Evolutionary conservation across 768 basidiomycete species (phyloP), one percentile per base, ranked within the genome.

Genomic region (Lactarius evosmus): DNA sequence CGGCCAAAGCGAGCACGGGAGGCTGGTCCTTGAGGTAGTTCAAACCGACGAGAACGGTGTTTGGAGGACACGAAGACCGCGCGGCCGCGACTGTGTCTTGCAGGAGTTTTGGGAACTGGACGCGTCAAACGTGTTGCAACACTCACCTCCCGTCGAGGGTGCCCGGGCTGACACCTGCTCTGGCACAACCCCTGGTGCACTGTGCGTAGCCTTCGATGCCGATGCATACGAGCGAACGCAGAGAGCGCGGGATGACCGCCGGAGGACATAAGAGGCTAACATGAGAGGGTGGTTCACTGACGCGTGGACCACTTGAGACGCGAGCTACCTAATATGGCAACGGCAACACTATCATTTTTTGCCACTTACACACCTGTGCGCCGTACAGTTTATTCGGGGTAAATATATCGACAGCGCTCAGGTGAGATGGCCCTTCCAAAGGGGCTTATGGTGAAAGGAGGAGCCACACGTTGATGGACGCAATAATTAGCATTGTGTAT

Each of bases 1-100:
- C 95, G 0, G 89, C 78, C 12, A 81, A 75, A 1, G 95, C 91
- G 27, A 91, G 73, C 0, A 95, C 85, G 7, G 91, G 86, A 0
- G 83, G 76, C 71, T 95, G 89, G 58, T 83, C 87, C 74, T 96
- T 96, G 58, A 93, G 79, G 70, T 91, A 93, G 69, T 89, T 87
- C 7, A 91, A 71, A 3, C 93, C 94, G n/a, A 78, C 78, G n/a
- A 97, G 73, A 5, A 90, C 77, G 8, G 92, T 94, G 62, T 89
- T 87, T 16, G 85, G 77, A 7, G 80, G 70, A 73, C 92, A 94
- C 33, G 87, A 86, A 4, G 91, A 93, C 27, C 16, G 40, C 25
- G 61, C 17, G 25, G 49, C 55, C 25, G 61, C 17, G 25, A 38
- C 55, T 61, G 55, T 27, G 54, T 50, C 58, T 38, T 32, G 14